Conservation (phyloP, 2,329 filamentous ascomycete genomes). For the Camillea tinctor region DNA sequence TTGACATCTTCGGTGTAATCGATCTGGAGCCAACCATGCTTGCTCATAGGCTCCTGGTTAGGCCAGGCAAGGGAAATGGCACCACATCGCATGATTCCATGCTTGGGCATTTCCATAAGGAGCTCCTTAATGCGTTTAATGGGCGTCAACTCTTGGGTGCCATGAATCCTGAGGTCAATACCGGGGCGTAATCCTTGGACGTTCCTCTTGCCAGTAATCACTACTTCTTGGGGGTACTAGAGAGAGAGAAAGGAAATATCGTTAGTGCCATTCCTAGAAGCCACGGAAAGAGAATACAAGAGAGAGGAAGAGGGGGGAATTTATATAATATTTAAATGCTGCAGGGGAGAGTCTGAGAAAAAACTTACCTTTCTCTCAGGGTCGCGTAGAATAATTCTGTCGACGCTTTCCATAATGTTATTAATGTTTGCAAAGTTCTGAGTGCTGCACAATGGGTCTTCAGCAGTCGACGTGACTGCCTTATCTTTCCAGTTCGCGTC, state of each 20-base stretch:
- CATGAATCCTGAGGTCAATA: background rate
- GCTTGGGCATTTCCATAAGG: background rate
- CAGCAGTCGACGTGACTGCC: background rate
- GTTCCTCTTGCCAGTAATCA: background rate
- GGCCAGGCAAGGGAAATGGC: background rate
- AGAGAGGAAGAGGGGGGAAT: background rate
- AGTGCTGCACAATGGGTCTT: background rate
- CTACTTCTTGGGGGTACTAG: background rate
- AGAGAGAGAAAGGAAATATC: background rate
- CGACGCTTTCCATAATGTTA: background rate
- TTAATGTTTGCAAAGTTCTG: background rate
- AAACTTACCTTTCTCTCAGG: background rate
- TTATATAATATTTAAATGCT: background rate
- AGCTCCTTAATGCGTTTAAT: background rate
- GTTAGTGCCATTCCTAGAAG: background rate
- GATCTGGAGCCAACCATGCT: background rate
- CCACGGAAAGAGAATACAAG: background rate
- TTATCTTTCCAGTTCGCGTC: background rate
- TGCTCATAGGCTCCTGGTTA: background rate
- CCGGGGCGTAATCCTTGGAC: background rate
- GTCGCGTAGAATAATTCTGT: background rate
- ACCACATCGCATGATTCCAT: background rate
- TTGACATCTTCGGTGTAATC: background rate
- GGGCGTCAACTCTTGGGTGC: background rate
- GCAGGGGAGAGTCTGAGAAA: background rate